Evolutionary conservation across 2,329 filamentous ascomycete genomes (phyloP), one percentile per base, ranked within the genome.

Genomic region (Pestalotiopsis sp.): DNA sequence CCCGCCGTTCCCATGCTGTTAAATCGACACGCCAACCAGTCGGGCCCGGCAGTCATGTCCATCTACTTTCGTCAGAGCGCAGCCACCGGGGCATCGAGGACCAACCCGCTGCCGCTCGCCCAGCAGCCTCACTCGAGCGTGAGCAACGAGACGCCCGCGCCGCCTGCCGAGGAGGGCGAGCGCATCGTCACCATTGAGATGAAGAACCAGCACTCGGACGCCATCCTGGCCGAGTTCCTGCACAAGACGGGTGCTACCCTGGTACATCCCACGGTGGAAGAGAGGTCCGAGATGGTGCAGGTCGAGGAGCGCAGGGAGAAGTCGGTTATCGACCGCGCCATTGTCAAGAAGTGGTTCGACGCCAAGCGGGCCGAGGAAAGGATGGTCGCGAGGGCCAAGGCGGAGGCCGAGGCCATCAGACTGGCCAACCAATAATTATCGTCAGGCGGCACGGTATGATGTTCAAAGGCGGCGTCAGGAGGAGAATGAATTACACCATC

Each of bases 1-100:
- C 96, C 96, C 0, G 83, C 90, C 13, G 81, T 98, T 61, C 89
- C 92, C 58, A 97, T 98, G 87, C 90, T 93, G 69, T 89, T 97
- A 75, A 91, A 92, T 80, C 92, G 93, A 69, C 90, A 88, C 71
- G 75, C 79, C 49, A 82, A 90, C 59, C 85, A 89, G 73, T 79
- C 83, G 4, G 84, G 84, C 25, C 83, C 87, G 6, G 88, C 92
- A 14, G 85, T 83, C 61, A 84, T 94, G 81, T 90, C 88, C 70
- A 84, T 95, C 74, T 91, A 91, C 81, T 87, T 91, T 74, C 84
- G 84, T 75, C 83, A 82, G 69, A 70, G 75, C 45, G 69, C 76
- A 45, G 72, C 75, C 49, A 41, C 74, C 49, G 66, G 77, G 12
- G 65, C 64, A 58, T 36, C n/a, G 20, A 71, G 68, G 65, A 9